Evolutionary conservation across 805 yeast genomes (phyloP), one percentile per base, ranked within the genome.

Genomic region (Wickerhamomyces alni): DNA sequence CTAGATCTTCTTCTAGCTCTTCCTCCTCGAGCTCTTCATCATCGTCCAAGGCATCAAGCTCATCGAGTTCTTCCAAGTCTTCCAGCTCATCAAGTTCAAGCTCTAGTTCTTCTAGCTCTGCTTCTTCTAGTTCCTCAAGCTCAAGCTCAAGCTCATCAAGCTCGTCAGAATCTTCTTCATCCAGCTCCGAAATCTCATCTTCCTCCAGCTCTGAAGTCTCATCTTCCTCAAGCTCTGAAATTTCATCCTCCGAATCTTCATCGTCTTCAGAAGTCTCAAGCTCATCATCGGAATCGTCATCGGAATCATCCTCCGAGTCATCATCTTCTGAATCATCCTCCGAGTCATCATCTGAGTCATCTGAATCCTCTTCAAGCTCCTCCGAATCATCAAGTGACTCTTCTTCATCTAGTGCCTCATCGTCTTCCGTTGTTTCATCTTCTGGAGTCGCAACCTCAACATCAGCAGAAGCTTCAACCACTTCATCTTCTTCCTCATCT

Each of bases 1-100:
- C 66, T 9, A 39, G 67, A 7, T 40, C 69, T 12, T 38, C 69
- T 13, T 42, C 68, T 8, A 37, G 65, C 17, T 39, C 65, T 10
- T 39, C 65, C 18, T 39, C 65, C 9, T 39, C 65, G 17, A 37
- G 65, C 9, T 40, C 67, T 8, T 35, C 64, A 13, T n/a, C n/a
- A n/a, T n/a, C n/a, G n/a, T n/a, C n/a, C n/a, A n/a, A n/a, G n/a
- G n/a, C n/a, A n/a, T n/a, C n/a, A n/a, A 25, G 62, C 8, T 36
- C 62, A 10, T 37, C 62, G 6, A n/a, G 32, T 62, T 16, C 61
- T 2, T 28, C 58, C 1, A 39, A 63, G 11, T 35, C 63, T 12
- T 33, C 65, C n/a, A 40, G 62, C 17, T 39, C 64, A 2, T 36
- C 63, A 8, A 61, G 7, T 40, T 11, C 26, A 24, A 24, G 26